Evolutionary conservation across 2,329 filamentous ascomycete genomes (phyloP), one percentile per base, ranked within the genome.

Genomic region (Talaromyces piceae): DNA sequence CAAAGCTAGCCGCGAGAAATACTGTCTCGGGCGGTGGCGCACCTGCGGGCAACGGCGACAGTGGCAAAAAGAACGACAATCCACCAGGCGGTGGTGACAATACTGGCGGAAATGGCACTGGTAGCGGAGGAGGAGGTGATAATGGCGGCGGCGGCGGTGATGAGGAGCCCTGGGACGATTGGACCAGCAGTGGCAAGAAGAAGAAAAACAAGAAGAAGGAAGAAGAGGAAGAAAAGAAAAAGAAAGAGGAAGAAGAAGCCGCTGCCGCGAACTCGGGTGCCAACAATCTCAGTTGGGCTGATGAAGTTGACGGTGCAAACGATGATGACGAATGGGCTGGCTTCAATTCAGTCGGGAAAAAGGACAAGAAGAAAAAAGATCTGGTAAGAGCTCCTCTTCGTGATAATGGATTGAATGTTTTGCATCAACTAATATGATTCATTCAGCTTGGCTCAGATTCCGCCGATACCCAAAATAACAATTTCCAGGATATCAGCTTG

Each of bases 401-500:
- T 20, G 2, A n/a, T n/a, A n/a, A n/a, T 46, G 39, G 18, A n/a
- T 28, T 3, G n/a, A 47, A 27, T n/a, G n/a, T n/a, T n/a, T 28
- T 37, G 11, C 33, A 26, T 46, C 25, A 50, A 41, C 31, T 53
- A n/a, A n/a, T 16, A 48, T 33, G 37, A n/a, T 39, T 50, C 30
- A 41, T 31, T 13, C 37, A 65, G 60, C 62, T 58, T 23, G 69
- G 66, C 39, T 60, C 67, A 31, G 57, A 61, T 5, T 57, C 70
- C 44, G 63, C 65, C n/a, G 58, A 43, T 43, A 9, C 7, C 33
- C 39, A 43, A 16, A 43, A 25, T 16, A 77, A 79, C 51, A 69
- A 76, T n/a, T 87, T 88, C 58, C 77, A 86, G 41, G 83, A 88
- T 25, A 81, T 89, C 57, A 86, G 81, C 59, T 67, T 88, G 23